A percentile compares a stretch with the other conserved stretches of the same genome.
These are phyloP conservation scores for Musa beccarii DNA, from an alignment of 176 grass and related monocot genomes.

Conservation along the genomic window DNA sequence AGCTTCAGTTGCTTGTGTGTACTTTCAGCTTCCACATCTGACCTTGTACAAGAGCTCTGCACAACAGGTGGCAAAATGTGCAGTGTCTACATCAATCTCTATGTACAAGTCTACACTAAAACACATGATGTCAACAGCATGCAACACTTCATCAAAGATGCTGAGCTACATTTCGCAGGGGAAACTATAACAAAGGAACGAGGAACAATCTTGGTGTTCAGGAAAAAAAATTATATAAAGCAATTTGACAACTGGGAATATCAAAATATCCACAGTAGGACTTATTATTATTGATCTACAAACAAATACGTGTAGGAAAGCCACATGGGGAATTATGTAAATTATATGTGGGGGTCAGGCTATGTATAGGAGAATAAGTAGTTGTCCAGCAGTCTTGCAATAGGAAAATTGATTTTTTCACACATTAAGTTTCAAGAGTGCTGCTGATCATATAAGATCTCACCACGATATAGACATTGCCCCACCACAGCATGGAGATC, in stretches of 20 bases:
- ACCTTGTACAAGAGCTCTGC: conserved; percentile 98
- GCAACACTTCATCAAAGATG: background rate
- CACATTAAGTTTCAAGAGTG: background rate
- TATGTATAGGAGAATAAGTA: background rate
- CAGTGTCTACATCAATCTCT: conserved; percentile 11
- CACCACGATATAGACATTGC: background rate
- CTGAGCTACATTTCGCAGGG: background rate
- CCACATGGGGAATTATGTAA: background rate
- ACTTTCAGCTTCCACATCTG: conserved; percentile 80
- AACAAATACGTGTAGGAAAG: background rate
- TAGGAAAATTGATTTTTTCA: background rate
- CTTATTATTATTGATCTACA: background rate
- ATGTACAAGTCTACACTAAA: conserved; percentile 15
- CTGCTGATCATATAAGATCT: background rate
- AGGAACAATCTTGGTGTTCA: background rate
- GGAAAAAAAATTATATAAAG: background rate
- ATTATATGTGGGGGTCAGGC: background rate
- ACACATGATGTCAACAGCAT: background rate
- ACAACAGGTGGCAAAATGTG: conserved; percentile 22
- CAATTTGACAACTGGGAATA: conserved; percentile 11
- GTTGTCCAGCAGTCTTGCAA: background rate
- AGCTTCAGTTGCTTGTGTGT: conserved; percentile 36
- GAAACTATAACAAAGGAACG: background rate
- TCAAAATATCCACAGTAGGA: background rate
- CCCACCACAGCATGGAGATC: background rate